A percentile compares a stretch with the other conserved stretches of the same genome.
These are phyloP conservation scores for Penicillium verhagenii DNA, from an alignment of 495 filamentous ascomycete genomes.

Conservation along the genomic window DNA sequence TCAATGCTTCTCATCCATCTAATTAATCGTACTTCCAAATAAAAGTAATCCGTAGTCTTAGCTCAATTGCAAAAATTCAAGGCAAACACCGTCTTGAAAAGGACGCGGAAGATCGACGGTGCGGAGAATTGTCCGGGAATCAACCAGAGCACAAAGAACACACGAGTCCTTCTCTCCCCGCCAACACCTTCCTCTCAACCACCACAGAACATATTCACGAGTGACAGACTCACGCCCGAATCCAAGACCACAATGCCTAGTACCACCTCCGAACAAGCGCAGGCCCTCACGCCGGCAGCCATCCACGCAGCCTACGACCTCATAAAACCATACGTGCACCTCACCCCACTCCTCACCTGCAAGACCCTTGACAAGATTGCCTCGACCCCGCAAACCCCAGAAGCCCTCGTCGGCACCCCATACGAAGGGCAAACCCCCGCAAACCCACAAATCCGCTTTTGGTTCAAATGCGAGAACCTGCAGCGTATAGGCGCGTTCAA, in stretches of 20 bases:
- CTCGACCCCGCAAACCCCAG: conserved; percentile 62
- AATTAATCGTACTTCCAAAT: not conserved
- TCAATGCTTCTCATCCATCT: not conserved
- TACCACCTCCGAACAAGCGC: conserved; percentile 40
- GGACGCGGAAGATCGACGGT: too few species aligned
- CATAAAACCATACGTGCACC: conserved; percentile 75
- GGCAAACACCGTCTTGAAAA: not conserved
- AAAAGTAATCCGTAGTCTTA: too few species aligned
- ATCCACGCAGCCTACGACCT: conserved; percentile 67
- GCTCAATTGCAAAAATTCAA: not conserved
- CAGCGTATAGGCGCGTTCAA: conserved; percentile 95
- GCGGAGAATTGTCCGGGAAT: conserved; percentile 13
- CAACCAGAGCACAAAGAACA: not conserved
- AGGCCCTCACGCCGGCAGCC: conserved; percentile 65
- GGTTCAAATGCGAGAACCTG: conserved; percentile 96
- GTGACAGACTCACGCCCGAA: not conserved
- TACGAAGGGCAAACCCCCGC: conserved; percentile 60
- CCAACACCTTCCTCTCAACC: not conserved
- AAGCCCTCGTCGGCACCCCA: conserved; percentile 52
- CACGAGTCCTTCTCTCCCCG: not conserved
- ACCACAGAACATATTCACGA: too few species aligned
- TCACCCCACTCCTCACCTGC: conserved; percentile 79
- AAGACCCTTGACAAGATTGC: conserved; percentile 69
- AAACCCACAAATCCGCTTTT: conserved; percentile 67
- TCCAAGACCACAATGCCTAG: conserved; percentile 5